A percentile compares a stretch with the other conserved stretches of the same genome.
Evolutionary conservation across 768 basidiomycete species (phyloP).

Genomic region (Lactarius deliciosus): DNA sequence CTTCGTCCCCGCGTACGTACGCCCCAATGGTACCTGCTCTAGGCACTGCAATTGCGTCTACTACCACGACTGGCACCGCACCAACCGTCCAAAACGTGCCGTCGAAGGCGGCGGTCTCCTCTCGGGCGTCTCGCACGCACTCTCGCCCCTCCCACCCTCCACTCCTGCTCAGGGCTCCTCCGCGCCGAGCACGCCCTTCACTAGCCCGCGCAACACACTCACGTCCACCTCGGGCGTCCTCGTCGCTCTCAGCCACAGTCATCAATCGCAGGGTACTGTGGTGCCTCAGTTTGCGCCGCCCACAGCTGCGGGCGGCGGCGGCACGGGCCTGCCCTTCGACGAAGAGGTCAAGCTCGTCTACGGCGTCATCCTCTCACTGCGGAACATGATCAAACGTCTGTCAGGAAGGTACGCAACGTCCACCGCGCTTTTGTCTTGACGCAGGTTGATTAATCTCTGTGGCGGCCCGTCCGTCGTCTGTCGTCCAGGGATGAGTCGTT

Average conservation of each 20-base stretch:
- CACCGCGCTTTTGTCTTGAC: background rate
- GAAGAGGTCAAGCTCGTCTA: conserved; percentile 98
- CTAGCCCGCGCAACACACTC: conserved; percentile 66
- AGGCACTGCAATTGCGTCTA: conserved; percentile 93
- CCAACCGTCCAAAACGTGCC: conserved; percentile 69
- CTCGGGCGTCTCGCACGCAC: conserved; percentile 75
- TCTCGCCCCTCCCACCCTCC: conserved; percentile 39
- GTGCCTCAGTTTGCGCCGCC: conserved; percentile 37
- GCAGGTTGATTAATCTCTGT: background rate
- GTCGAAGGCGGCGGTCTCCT: conserved; percentile 66
- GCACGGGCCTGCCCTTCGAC: conserved; percentile 79
- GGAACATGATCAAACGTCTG: conserved; percentile 95
- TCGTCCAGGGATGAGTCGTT: conserved; percentile 81
- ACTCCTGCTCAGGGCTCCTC: conserved; percentile 38
- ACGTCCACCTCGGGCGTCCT: conserved; percentile 64
- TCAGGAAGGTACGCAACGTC: conserved; percentile 64
- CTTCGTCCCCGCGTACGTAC: background rate
- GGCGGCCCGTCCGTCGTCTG: background rate
- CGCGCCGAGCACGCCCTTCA: conserved; percentile 40
- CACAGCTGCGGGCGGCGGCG: conserved; percentile 1
- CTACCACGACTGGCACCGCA: conserved; percentile 94
- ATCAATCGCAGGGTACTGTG: conserved; percentile 20
- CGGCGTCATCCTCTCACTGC: conserved; percentile 85
- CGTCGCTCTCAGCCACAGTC: conserved; percentile 52
- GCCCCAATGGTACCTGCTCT: conserved; percentile 8